A percentile compares a stretch with the other conserved stretches of the same genome.
Evolutionary conservation across 2,329 filamentous ascomycete species (phyloP).

Genomic region (Beauveria medogensis): DNA sequence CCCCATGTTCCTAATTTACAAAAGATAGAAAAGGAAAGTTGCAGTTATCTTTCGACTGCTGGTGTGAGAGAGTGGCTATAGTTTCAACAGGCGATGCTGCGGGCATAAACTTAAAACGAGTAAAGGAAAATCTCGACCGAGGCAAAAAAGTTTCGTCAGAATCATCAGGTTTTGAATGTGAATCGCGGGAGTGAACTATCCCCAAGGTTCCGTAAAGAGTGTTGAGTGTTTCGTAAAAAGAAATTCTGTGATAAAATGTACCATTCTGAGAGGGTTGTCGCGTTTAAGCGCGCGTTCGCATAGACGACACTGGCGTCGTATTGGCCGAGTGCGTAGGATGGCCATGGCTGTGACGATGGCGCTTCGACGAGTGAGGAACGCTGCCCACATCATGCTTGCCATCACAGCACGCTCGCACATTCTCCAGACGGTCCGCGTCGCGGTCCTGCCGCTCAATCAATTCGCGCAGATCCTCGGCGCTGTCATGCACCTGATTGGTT

Average conservation of each 20-base stretch:
- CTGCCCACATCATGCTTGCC: constrained; percentile 48
- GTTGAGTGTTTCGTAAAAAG: constrained; percentile 8
- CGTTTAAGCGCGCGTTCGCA: constrained; percentile 6
- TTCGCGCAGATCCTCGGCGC: constrained; percentile 72
- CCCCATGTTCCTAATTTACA: neutral
- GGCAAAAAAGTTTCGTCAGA: constrained; percentile 7
- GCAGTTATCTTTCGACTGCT: neutral
- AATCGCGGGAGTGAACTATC: neutral
- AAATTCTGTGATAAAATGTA: neutral
- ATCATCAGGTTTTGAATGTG: constrained; percentile 8
- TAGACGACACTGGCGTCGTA: constrained; percentile 8
- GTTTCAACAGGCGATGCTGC: neutral
- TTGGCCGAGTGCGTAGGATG: constrained; percentile 7
- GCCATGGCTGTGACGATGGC: constrained; percentile 9
- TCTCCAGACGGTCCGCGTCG: constrained; percentile 76
- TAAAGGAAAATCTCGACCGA: constrained; percentile 2
- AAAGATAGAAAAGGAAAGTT: constrained; percentile 4
- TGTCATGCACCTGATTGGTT: constrained; percentile 60
- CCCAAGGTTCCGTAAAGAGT: constrained; percentile 9
- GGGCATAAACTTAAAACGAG: neutral
- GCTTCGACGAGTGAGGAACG: constrained; percentile 11
- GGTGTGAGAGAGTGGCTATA: constrained; percentile 5
- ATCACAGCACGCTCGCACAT: constrained; percentile 95
- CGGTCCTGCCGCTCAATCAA: constrained; percentile 72
- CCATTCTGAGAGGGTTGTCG: neutral